Conservation (phyloP, 1,284 basidiomycete species). For the Sporisorium scitamineum region DNA sequence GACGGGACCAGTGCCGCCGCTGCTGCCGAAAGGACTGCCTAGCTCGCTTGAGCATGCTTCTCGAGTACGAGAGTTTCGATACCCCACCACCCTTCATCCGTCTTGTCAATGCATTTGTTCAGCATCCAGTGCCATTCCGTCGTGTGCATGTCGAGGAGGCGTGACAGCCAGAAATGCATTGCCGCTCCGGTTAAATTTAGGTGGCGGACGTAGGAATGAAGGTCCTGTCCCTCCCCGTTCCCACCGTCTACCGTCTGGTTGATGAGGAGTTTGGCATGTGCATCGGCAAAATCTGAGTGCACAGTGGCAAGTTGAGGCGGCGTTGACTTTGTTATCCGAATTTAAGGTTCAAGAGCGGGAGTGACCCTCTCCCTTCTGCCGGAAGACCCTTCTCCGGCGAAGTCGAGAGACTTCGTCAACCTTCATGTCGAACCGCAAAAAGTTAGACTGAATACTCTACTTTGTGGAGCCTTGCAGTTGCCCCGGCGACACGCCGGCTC, state of each 20-base stretch:
- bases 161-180: no score
- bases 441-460: background rate
- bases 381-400: no score
- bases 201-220: background rate
- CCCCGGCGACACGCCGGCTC: no score
- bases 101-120: background rate
- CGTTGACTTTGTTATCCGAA: background rate
- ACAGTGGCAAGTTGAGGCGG: background rate
- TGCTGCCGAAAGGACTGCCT: conserved; percentile 40
- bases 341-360: background rate
- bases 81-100: conserved; percentile 7
- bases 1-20: conserved; percentile 7
- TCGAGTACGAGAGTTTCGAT: background rate
- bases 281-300: background rate
- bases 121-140: background rate
- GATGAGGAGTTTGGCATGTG: conserved; percentile 10
- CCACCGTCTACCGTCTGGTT: no score
- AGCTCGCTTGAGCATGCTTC: background rate
- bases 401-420: background rate
- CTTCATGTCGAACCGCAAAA: background rate
- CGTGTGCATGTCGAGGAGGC: background rate
- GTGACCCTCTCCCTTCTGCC: background rate
- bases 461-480: background rate
- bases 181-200: background rate
- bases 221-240: no score